A percentile compares a stretch with the other conserved stretches of the same genome.
These are phyloP conservation scores for Paspalum vaginatum DNA, from an alignment of 176 grass and related monocot genomes.

Conservation along the genomic window DNA sequence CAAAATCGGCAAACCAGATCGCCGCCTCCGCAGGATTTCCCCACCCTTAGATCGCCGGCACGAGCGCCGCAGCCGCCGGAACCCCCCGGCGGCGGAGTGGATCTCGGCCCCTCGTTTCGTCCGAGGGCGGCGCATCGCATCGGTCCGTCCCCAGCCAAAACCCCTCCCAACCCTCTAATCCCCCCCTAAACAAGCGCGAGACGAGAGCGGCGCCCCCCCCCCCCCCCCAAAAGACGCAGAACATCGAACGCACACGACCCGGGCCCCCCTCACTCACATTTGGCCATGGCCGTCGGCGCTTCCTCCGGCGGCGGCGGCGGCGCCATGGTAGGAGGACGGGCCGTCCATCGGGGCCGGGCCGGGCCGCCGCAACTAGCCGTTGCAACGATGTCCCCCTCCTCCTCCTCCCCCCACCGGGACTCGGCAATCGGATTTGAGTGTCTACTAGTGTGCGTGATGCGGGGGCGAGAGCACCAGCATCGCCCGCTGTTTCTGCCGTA, in stretches of 20 bases:
- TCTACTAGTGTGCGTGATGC: not conserved
- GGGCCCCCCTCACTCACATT: conserved; percentile 39
- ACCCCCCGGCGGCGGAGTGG: not conserved
- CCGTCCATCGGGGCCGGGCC: conserved; percentile 55
- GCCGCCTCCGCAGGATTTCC: not conserved
- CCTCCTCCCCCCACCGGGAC: not conserved
- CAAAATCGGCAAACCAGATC: not conserved
- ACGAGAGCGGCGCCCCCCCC: not conserved
- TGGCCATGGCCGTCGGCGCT: conserved; percentile 18
- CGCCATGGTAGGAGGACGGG: conserved; percentile 10
- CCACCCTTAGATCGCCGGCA: not conserved
- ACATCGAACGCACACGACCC: not conserved
- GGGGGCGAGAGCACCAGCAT: not conserved
- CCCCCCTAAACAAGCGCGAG: too few species aligned
- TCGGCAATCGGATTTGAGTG: not conserved
- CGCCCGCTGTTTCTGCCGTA: not conserved
- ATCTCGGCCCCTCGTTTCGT: not conserved
- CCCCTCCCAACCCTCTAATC: not conserved
- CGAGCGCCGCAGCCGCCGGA: not conserved
- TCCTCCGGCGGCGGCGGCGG: not conserved
- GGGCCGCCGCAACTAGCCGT: conserved; percentile 52
- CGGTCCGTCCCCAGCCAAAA: not conserved
- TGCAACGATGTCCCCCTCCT: not conserved
- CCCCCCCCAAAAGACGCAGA: not conserved
- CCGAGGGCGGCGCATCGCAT: not conserved